These are phyloP conservation scores for Hypoxylon subgilvum DNA, from an alignment of 495 filamentous ascomycete genomes.

Conservation along the genomic window DNA sequence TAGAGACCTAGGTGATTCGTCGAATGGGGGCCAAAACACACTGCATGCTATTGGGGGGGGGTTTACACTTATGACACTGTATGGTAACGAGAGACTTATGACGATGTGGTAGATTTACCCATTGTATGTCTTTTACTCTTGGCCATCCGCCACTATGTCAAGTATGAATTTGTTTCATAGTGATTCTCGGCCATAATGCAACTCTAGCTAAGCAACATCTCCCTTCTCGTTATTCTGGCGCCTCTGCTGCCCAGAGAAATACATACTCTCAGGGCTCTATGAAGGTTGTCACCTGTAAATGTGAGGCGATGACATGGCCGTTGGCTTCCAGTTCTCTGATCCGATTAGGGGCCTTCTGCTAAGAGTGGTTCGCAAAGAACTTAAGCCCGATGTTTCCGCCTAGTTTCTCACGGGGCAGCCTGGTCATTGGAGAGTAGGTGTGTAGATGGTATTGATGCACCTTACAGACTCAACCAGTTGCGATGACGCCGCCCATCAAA, in stretches of 20 bases:
- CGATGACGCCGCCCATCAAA: conserved; percentile 63
- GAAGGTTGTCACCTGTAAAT: too few species aligned
- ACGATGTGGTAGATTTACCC: too few species aligned
- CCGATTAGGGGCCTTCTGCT: neutral
- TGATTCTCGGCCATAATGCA: too few species aligned
- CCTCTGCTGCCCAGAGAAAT: too few species aligned
- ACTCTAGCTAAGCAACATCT: neutral
- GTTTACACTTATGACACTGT: conserved; percentile 15
- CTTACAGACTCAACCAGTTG: conserved; percentile 16
- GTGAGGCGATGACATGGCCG: too few species aligned
- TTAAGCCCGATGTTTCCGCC: too few species aligned
- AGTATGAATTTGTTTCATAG: too few species aligned
- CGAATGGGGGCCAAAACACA: neutral
- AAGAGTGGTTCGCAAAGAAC: neutral
- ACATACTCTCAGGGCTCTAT: too few species aligned
- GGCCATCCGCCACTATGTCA: neutral
- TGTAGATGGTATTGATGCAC: neutral
- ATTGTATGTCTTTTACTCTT: conserved; percentile 23
- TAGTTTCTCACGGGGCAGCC: too few species aligned
- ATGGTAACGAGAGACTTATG: conserved; percentile 21
- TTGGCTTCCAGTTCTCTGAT: neutral
- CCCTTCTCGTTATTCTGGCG: too few species aligned
- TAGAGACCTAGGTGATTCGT: too few species aligned
- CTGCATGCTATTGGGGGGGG: conserved; percentile 22
- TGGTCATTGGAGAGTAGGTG: neutral